Evolutionary conservation across 805 yeast species (phyloP).

Genomic region (Torulaspora indica): DNA sequence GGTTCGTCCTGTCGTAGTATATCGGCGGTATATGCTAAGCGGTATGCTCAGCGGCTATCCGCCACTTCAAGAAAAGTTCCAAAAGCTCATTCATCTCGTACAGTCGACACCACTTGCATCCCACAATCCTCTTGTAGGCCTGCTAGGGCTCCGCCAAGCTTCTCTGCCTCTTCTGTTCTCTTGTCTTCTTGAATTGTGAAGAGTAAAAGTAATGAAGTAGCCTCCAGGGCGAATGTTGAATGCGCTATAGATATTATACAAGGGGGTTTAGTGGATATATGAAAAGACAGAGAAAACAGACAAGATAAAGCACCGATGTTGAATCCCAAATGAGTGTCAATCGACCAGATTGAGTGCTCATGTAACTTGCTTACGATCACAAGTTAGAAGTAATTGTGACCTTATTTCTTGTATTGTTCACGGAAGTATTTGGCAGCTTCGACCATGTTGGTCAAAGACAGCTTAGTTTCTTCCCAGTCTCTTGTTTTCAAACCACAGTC

Average conservation of each 20-base stretch:
- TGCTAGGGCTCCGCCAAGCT: no score
- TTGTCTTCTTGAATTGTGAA: not conserved
- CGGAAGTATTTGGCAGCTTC: conserved; percentile 97
- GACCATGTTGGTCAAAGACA: conserved; percentile 96
- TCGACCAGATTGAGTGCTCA: conserved; percentile 2
- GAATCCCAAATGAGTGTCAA: conserved; percentile 26
- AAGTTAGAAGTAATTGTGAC: conserved; percentile 7
- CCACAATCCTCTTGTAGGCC: no score
- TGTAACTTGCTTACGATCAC: conserved; percentile 6
- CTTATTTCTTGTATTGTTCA: conserved; percentile 42
- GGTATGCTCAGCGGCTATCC: not conserved
- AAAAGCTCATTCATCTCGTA: no score
- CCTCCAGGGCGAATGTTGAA: conserved; percentile 35
- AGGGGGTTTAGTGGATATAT: conserved; percentile 11
- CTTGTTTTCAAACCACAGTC: conserved; percentile 99
- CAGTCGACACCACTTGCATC: no score
- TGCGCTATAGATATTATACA: conserved; percentile 31
- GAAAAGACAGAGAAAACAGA: conserved; percentile 11
- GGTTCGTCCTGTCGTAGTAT: not conserved
- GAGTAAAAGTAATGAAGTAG: not conserved
- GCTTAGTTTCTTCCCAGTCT: conserved; percentile 97
- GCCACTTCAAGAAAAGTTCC: no score
- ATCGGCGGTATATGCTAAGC: not conserved
- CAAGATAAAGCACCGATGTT: conserved; percentile 30
- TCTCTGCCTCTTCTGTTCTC: not conserved